Base-by-base conservation (phyloP, 2,329 filamentous ascomycete genomes). In the Albifimbria verrucaria region DNA sequence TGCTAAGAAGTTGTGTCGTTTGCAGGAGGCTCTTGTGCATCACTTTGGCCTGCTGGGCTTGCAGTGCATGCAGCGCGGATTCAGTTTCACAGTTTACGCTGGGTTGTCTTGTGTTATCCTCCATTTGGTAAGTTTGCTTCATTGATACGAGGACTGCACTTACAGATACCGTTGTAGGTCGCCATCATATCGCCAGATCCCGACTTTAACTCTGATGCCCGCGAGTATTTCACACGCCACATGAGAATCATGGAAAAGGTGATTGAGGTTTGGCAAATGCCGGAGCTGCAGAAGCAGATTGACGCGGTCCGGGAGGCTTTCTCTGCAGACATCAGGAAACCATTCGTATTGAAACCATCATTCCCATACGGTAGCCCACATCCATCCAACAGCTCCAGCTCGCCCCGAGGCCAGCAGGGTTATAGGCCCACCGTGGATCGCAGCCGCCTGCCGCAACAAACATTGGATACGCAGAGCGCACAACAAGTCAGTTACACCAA, bases 71-170 rank as follows among this genome's bases (percentile, higher is more conserved):
- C 88, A 93, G 64, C 83, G 93, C 59, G 93, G 93, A 39, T 92
- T 96, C 67, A 96, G 92, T 70, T 97, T 96, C 65, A 91, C 90
- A 6, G 91, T 97, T n/a, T 97, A 97, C 65, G 86, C 87, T 52
- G 85, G 96, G 23, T 75, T 97, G 45, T 94, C 91, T 1, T 96
- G 92, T 74, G 92, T 93, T 22, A 92, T 97, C 72, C 81, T 97
- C 51, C 92, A 97, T 70, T 72, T 97, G 72, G 93, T 97, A 78
- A 71, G 90, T 81, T 47, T 28, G 53, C 51, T n/a, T 43, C 25
- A 23, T 46, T 12, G 25, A 1, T 23, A 44, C 20, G 7, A 1
- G 4, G 15, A n/a, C 36, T 9, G 17, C 15, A 23, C 44, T 23
- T 44, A 52, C 26, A 56, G 55, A 23, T 60, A 42, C 24, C 41